These are phyloP conservation scores for Penicillium diatomitis DNA, from an alignment of 495 filamentous ascomycete genomes.

Conservation along the genomic window DNA sequence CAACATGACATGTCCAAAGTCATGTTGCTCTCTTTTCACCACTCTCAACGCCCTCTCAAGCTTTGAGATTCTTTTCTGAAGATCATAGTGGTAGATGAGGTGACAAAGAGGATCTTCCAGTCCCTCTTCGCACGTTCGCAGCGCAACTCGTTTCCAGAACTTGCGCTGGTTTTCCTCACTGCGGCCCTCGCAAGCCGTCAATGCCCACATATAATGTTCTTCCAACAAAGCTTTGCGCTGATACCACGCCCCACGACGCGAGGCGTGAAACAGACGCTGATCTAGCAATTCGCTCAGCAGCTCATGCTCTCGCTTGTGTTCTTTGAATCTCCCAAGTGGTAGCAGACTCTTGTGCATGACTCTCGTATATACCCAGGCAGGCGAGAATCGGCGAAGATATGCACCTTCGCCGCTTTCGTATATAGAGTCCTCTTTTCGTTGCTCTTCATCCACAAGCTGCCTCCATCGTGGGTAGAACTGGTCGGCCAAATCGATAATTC, in stretches of 20 bases:
- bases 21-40: constrained; percentile 81
- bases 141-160: constrained; percentile 71
- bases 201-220: constrained; percentile 81
- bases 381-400: constrained; percentile 84
- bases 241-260: constrained; percentile 86
- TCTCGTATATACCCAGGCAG: constrained; percentile 88
- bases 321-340: constrained; percentile 75
- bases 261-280: constrained; percentile 76
- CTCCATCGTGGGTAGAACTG: constrained; percentile 75
- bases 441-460: constrained; percentile 62
- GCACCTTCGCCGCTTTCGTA: constrained; percentile 83
- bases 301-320: constrained; percentile 67
- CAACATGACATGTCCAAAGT: constrained; percentile 79
- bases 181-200: constrained; percentile 42
- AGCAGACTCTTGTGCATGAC: constrained; percentile 82
- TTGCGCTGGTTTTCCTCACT: constrained; percentile 61
- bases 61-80: constrained; percentile 87
- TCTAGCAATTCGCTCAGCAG: constrained; percentile 66
- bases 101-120: constrained; percentile 84
- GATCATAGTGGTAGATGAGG: constrained; percentile 83
- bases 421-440: constrained; percentile 65
- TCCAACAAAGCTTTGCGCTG: constrained; percentile 90
- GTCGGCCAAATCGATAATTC: constrained; percentile 65
- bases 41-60: constrained; percentile 78
- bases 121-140: constrained; percentile 77